Conservation (phyloP, 768 basidiomycete genomes). For the Podaxis mareebaensis region DNA sequence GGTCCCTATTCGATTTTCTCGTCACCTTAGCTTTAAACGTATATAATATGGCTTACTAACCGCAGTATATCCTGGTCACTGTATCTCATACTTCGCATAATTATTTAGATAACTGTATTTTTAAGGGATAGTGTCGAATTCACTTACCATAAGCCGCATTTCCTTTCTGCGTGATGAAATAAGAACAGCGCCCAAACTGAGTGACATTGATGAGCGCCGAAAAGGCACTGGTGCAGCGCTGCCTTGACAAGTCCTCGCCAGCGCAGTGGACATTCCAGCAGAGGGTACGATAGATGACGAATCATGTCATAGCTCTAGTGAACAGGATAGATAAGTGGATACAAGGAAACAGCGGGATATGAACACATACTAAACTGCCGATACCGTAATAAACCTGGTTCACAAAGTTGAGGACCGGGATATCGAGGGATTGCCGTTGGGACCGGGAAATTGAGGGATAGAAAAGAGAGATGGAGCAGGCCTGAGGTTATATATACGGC, state of each 20-base stretch:
- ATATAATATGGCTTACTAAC: constrained; percentile 13
- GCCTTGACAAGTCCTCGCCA: constrained; percentile 2
- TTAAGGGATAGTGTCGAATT: constrained; percentile 9
- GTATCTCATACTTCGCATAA: constrained; percentile 13
- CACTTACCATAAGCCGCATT: constrained; percentile 1
- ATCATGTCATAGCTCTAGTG: not conserved
- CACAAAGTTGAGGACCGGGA: constrained; percentile 5
- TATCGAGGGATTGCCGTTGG: constrained; percentile 10
- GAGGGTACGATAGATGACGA: not conserved
- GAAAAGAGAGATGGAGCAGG: not conserved
- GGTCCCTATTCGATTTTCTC: constrained; percentile 5
- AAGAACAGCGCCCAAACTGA: constrained; percentile 9
- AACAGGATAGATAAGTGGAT: not conserved
- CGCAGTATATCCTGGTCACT: constrained; percentile 10
- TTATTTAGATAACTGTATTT: constrained; percentile 17
- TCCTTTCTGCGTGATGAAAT: not conserved
- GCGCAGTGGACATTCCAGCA: not conserved
- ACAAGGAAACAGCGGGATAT: not conserved
- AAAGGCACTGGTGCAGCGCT: not conserved
- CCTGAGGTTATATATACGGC: constrained; percentile 5
- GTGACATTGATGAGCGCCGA: constrained; percentile 6
- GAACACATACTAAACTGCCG: not conserved
- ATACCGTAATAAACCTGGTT: constrained; percentile 13
- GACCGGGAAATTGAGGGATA: constrained; percentile 1
- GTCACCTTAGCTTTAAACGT: constrained; percentile 2